Evolutionary conservation across 2,329 filamentous ascomycete species (phyloP).

Genomic region (Chlorencoelia australis): DNA sequence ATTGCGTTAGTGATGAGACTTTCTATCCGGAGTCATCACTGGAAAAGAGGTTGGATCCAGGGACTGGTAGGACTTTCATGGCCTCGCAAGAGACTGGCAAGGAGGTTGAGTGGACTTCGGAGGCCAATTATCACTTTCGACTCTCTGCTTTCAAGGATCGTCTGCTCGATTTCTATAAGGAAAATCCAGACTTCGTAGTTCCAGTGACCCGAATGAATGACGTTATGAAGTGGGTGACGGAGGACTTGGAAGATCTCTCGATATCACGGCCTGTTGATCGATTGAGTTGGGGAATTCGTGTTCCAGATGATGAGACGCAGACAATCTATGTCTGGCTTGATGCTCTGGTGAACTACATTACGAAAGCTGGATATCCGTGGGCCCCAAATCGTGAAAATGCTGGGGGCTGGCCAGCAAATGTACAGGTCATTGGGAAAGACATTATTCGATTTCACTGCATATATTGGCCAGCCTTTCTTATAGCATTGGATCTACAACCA

Average conservation of each 20-base stretch:
- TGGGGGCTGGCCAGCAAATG: constrained; percentile 78
- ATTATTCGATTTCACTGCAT: constrained; percentile 94
- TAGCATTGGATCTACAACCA: constrained; percentile 72
- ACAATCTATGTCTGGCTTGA: constrained; percentile 99
- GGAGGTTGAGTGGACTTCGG: constrained; percentile 88
- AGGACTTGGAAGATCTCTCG: constrained; percentile 76
- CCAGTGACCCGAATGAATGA: constrained; percentile 67
- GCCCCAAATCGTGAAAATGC: constrained; percentile 50
- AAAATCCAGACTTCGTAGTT: constrained; percentile 68
- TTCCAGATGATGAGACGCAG: constrained; percentile 73
- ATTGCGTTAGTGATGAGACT: constrained; percentile 91
- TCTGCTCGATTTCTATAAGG: constrained; percentile 68
- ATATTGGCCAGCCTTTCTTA: constrained; percentile 94
- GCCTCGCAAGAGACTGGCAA: constrained; percentile 80
- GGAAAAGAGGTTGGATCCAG: constrained; percentile 62
- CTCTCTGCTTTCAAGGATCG: constrained; percentile 73
- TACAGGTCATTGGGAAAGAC: constrained; percentile 93
- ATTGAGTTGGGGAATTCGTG: constrained; percentile 78
- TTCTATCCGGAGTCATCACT: constrained; percentile 78
- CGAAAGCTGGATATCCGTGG: constrained; percentile 79
- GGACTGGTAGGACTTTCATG: constrained; percentile 75
- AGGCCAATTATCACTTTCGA: constrained; percentile 91
- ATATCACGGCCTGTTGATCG: constrained; percentile 73
- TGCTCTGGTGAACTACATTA: constrained; percentile 88
- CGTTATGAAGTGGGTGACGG: constrained; percentile 64